Conservation (phyloP, 805 yeast genomes). For the Monosporozyma solicola region DNA sequence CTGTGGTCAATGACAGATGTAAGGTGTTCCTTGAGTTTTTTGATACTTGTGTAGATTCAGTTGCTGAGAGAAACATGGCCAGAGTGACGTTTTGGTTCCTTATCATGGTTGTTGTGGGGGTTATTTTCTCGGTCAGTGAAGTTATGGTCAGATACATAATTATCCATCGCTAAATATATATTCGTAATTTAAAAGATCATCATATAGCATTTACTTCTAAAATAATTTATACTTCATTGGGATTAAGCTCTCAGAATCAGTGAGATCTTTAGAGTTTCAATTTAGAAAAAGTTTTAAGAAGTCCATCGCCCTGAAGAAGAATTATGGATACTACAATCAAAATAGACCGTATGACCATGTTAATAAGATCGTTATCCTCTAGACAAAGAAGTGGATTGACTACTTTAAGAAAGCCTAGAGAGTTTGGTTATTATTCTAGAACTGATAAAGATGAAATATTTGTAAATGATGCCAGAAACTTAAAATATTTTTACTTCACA, state of each 20-base stretch:
- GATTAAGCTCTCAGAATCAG: not conserved
- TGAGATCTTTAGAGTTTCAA: not conserved
- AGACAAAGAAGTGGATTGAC: conserved; percentile 32
- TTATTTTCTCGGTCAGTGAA: conserved; percentile 68
- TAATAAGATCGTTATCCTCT: not conserved
- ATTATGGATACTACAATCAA: not conserved
- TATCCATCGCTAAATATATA: conserved; percentile 22
- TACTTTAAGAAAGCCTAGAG: conserved; percentile 76
- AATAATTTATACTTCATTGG: not conserved
- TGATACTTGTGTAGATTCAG: conserved; percentile 86
- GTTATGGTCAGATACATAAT: conserved; percentile 50
- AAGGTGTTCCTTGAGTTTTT: conserved; percentile 89
- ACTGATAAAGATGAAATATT: conserved; percentile 43
- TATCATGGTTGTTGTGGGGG: conserved; percentile 66
- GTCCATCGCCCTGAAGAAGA: not conserved
- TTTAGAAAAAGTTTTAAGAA: not conserved
- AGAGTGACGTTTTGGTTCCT: conserved; percentile 88
- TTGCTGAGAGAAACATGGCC: conserved; percentile 87
- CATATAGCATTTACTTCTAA: not conserved
- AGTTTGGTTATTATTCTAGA: conserved; percentile 59
- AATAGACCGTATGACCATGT: not conserved
- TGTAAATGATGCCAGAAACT: conserved; percentile 41
- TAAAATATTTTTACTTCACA: conserved; percentile 76
- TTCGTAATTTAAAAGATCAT: not conserved
- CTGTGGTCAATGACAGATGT: conserved; percentile 87